Evolutionary conservation across 2,329 filamentous ascomycete genomes (phyloP).

Genomic region (Fusarium dimerum): DNA sequence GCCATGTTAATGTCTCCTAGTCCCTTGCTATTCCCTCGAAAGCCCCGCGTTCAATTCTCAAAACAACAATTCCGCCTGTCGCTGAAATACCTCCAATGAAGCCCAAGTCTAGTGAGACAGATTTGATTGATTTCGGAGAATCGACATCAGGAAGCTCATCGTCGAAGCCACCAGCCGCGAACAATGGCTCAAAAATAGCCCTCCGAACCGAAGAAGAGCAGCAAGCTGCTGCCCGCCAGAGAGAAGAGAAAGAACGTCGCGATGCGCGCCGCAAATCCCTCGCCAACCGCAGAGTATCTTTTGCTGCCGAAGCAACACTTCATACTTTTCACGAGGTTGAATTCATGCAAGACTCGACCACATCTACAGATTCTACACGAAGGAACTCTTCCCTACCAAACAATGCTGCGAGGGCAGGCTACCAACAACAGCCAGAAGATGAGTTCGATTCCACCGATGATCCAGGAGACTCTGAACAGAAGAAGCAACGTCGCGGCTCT

Average conservation of each 20-base stretch:
- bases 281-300: constrained; percentile 91
- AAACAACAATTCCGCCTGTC: constrained; percentile 70
- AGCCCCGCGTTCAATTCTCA: constrained; percentile 72
- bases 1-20: constrained; percentile 37
- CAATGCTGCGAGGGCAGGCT: neutral
- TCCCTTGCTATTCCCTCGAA: constrained; percentile 55
- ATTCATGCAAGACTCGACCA: constrained; percentile 82
- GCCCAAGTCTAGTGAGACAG: constrained; percentile 24
- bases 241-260: constrained; percentile 72
- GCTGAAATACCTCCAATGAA: constrained; percentile 69
- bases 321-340: constrained; percentile 97
- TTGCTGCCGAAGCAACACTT: constrained; percentile 93
- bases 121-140: constrained; percentile 19
- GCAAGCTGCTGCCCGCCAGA: constrained; percentile 67
- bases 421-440: constrained; percentile 49
- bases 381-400: constrained; percentile 56
- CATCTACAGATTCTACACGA: constrained; percentile 74
- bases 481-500: constrained; percentile 63
- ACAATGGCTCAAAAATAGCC: constrained; percentile 57
- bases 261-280: constrained; percentile 91
- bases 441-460: constrained; percentile 65
- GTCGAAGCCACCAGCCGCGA: constrained; percentile 14
- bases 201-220: constrained; percentile 70
- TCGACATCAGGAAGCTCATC: constrained; percentile 10
- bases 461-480: constrained; percentile 51